Conservation (phyloP, 306 rosid genomes). For the Glycine latifolia region DNA sequence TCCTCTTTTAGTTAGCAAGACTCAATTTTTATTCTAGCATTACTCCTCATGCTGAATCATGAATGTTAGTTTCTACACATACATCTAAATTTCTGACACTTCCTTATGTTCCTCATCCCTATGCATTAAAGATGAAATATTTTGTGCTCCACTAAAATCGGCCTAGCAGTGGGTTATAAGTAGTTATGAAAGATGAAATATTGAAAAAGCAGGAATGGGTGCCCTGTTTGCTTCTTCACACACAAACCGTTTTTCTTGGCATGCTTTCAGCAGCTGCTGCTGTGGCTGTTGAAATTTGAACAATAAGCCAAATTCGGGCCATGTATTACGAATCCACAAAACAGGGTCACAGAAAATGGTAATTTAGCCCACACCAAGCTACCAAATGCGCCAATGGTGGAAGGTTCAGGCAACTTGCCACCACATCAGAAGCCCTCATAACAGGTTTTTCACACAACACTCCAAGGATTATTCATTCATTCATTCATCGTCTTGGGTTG, state of each 20-base stretch:
- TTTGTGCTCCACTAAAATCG: too few species aligned
- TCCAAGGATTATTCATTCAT: background rate
- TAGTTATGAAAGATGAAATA: background rate
- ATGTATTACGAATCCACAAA: too few species aligned
- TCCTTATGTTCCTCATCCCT: background rate
- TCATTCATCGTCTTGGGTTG: too few species aligned
- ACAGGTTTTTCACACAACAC: background rate
- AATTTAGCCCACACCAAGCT: too few species aligned
- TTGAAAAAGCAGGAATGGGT: background rate
- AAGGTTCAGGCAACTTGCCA: too few species aligned
- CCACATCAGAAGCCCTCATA: background rate
- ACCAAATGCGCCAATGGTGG: too few species aligned
- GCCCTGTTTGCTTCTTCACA: slow-evolving; percentile 83
- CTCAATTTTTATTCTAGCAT: slow-evolving; percentile 1
- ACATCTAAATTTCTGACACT: background rate
- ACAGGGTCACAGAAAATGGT: too few species aligned
- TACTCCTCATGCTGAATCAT: slow-evolving; percentile 4
- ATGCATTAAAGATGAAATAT: too few species aligned
- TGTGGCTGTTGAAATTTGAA: slow-evolving; percentile 53
- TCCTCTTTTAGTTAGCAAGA: too few species aligned
- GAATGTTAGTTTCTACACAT: slow-evolving; percentile 20
- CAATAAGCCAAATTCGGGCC: background rate
- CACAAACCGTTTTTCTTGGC: slow-evolving; percentile 62
- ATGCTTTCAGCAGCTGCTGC: slow-evolving; percentile 64
- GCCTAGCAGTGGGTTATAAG: background rate